These are phyloP conservation scores for Irpex sp. DNA, from an alignment of 1,284 basidiomycete species.

Conservation along the genomic window DNA sequence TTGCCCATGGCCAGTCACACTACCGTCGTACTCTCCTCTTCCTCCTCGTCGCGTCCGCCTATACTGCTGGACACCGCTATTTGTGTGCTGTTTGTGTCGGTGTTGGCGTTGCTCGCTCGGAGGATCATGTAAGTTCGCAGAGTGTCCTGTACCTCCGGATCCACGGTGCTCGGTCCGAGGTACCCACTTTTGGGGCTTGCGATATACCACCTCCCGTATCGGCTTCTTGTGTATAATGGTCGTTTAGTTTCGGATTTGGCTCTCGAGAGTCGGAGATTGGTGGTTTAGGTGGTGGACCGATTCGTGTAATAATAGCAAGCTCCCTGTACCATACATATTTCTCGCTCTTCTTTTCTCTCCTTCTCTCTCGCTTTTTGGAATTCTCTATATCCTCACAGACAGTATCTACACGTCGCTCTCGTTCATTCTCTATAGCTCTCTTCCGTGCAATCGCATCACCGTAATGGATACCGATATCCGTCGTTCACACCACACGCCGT, in stretches of 20 bases:
- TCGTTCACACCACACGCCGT: too few relatives aligned
- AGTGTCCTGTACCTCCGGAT: too few relatives aligned
- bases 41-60: slow-evolving; percentile 42
- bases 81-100: slow-evolving; percentile 60
- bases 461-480: too few relatives aligned
- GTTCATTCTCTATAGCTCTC: background rate
- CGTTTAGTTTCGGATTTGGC: too few relatives aligned
- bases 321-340: background rate
- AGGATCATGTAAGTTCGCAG: too few relatives aligned
- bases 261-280: too few relatives aligned
- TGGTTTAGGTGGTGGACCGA: background rate
- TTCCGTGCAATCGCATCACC: background rate
- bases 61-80: slow-evolving; percentile 65
- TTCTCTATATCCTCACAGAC: background rate
- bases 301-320: background rate
- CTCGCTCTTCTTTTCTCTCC: background rate
- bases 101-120: slow-evolving; percentile 59
- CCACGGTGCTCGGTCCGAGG: background rate
- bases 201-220: background rate
- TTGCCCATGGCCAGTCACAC: background rate
- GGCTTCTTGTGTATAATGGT: background rate
- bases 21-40: background rate
- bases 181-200: too few relatives aligned
- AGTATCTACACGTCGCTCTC: background rate
- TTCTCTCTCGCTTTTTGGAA: background rate